A percentile compares a stretch with the other conserved stretches of the same genome.
Evolutionary conservation across 2,329 filamentous ascomycete species (phyloP).

Genomic region (Didymella pinodella): DNA sequence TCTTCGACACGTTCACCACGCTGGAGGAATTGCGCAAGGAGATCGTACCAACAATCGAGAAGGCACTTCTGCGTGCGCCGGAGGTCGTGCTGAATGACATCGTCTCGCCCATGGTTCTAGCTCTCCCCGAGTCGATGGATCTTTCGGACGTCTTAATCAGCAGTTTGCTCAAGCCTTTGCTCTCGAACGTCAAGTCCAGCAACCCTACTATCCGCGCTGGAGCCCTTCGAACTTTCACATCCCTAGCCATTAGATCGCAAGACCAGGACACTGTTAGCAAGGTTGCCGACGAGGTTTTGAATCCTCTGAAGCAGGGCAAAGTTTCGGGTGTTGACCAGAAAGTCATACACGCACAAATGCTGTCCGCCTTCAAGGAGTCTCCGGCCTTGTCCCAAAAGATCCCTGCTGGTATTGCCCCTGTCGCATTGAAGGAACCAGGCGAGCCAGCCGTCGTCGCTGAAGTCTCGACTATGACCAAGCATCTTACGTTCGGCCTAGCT

Average conservation of each 20-base stretch:
- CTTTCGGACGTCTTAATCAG: slow-evolving; percentile 75
- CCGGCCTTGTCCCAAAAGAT: slow-evolving; percentile 71
- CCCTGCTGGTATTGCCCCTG: slow-evolving; percentile 69
- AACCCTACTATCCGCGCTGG: slow-evolving; percentile 80
- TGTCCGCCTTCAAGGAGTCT: slow-evolving; percentile 65
- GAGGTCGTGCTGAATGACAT: slow-evolving; percentile 87
- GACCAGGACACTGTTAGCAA: slow-evolving; percentile 69
- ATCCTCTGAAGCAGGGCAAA: slow-evolving; percentile 83
- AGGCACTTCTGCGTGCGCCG: slow-evolving; percentile 85
- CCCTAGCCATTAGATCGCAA: slow-evolving; percentile 68
- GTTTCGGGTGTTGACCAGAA: slow-evolving; percentile 85
- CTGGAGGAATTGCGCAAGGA: slow-evolving; percentile 77
- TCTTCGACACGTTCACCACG: slow-evolving; percentile 79
- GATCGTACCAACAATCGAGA: slow-evolving; percentile 83
- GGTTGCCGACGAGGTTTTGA: slow-evolving; percentile 78
- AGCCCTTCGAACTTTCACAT: slow-evolving; percentile 75
- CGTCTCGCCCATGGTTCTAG: slow-evolving; percentile 73
- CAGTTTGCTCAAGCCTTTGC: slow-evolving; percentile 81
- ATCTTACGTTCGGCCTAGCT: slow-evolving; percentile 69
- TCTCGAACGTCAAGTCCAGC: slow-evolving; percentile 92
- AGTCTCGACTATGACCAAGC: slow-evolving; percentile 72
- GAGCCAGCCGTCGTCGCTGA: slow-evolving; percentile 82
- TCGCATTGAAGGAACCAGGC: slow-evolving; percentile 86
- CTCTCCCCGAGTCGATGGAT: slow-evolving; percentile 75
- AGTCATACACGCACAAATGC: slow-evolving; percentile 80